Percentiles rank a stretch among this genome's conserved stretches.
Evolutionary conservation across 2,329 filamentous ascomycete species (phyloP).

Genomic region (Leptographium lundbergii): DNA sequence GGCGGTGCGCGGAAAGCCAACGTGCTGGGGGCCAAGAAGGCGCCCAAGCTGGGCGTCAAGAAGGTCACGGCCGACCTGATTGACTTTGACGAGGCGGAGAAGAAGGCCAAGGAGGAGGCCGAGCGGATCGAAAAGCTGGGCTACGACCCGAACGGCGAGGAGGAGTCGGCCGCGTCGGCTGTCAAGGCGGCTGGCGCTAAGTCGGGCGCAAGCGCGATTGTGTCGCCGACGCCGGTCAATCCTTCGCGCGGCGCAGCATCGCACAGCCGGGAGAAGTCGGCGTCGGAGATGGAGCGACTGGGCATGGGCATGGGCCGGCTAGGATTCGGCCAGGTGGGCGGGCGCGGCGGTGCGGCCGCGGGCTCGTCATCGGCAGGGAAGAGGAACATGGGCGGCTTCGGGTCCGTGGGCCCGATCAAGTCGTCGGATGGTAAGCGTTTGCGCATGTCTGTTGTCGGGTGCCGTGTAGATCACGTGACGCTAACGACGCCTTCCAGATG

Average conservation of each 20-base stretch:
- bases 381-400: slow-evolving; percentile 76
- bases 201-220: slow-evolving; percentile 24
- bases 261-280: slow-evolving; percentile 46
- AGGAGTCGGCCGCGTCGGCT: slow-evolving; percentile 30
- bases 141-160: slow-evolving; percentile 86
- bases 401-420: slow-evolving; percentile 67
- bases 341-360: slow-evolving; percentile 23
- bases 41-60: slow-evolving; percentile 77
- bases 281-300: slow-evolving; percentile 73
- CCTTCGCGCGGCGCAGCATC: slow-evolving; percentile 48
- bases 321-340: slow-evolving; percentile 77
- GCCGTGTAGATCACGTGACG: neutral
- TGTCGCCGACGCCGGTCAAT: slow-evolving; percentile 63
- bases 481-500: slow-evolving; percentile 32
- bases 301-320: slow-evolving; percentile 80
- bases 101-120: slow-evolving; percentile 93
- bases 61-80: slow-evolving; percentile 72
- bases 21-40: slow-evolving; percentile 77
- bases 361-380: slow-evolving; percentile 31
- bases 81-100: slow-evolving; percentile 95
- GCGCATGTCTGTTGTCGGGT: neutral
- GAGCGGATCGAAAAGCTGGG: slow-evolving; percentile 91
- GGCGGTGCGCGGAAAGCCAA: slow-evolving; percentile 68
- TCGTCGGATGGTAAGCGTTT: slow-evolving; percentile 41
- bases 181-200: slow-evolving; percentile 34